A percentile compares a stretch with the other conserved stretches of the same genome.
Evolutionary conservation across 1,284 basidiomycete genomes (phyloP).

Genomic region (Ustilago cynodontis): DNA sequence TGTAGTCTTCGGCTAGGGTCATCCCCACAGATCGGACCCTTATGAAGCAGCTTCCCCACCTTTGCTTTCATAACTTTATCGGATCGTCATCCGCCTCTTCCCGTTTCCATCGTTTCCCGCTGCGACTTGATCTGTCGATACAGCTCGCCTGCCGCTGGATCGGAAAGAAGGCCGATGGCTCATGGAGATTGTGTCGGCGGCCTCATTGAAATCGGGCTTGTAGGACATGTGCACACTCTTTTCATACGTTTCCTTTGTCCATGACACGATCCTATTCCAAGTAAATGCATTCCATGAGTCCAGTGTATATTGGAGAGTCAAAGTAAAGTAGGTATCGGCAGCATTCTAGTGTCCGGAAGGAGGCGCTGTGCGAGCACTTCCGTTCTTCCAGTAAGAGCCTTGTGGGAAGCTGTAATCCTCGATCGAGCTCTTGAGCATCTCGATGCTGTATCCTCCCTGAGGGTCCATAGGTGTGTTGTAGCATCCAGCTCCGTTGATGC

Average conservation of each 20-base stretch:
- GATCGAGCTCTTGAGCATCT: slow-evolving; percentile 72
- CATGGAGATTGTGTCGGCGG: too few relatives aligned
- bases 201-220: neutral
- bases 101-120: neutral
- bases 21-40: slow-evolving; percentile 16
- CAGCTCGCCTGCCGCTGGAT: neutral
- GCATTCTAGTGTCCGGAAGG: slow-evolving; percentile 37
- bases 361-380: slow-evolving; percentile 42
- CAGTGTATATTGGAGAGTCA: neutral
- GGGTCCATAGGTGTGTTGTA: slow-evolving; percentile 81
- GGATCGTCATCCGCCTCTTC: slow-evolving; percentile 6
- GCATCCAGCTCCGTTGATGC: slow-evolving; percentile 84
- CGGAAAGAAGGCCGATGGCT: neutral
- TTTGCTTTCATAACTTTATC: neutral
- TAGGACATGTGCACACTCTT: neutral
- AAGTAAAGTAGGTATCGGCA: neutral
- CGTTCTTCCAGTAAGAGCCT: slow-evolving; percentile 71
- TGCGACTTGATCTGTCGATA: neutral
- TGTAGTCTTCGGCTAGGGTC: neutral
- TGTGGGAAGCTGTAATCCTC: slow-evolving; percentile 70
- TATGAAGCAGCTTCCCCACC: neutral
- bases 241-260: neutral
- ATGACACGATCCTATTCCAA: neutral
- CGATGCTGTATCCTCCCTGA: slow-evolving; percentile 71
- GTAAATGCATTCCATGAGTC: slow-evolving; percentile 2